Base-by-base conservation (phyloP, 2,329 filamentous ascomycete species). In the Colletotrichum euphorbiae region DNA sequence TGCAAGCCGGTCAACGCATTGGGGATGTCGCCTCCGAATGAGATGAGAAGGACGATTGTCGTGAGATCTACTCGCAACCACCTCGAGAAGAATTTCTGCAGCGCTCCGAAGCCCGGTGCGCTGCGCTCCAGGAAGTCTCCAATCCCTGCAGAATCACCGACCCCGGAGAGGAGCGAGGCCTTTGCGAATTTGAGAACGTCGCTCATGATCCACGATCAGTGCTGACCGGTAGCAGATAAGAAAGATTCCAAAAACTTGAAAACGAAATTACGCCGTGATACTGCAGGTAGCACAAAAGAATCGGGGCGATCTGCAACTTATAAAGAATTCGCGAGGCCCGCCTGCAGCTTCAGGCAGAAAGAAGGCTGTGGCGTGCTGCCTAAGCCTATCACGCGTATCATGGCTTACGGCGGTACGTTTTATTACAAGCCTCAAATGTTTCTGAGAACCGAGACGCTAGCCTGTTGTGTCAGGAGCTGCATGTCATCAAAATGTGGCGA, bases 31-130 rank as follows among this genome's bases (percentile, higher is more conserved):
- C 77, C 78, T 56, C 78, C 72, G 38, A 80, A 70, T n/a, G 78
- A 76, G 33, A 80, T 71, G 3, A 73, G 66, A 4, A 78, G 74
- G 28, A 78, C 72, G 5, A 79, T 58, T 0, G 75, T 74, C 4
- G 75, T 75, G 46, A 80, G 72, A 65, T 79, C 79, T 38, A 80
- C 59, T 42, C 74, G 70, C 7, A 80, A 65, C 76, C 77, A 80
- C 51, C 67, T 71, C 3, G 75, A 73, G 46, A 80, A 75, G 71
- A 80, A 79, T 17, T 50, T 67, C 36, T 76, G 74, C 24, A 79
- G 58, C 21, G 74, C 66, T 5, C 69, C 69, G 42, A 78, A 77
- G 45, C 63, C 63, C 9, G 67, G 67, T 6, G 43, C 50, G 3
- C 62, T 46, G 12, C 63, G 62, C 13, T 67, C 62, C 3, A 69